These are phyloP conservation scores for Liquidambar formosana DNA, from an alignment of 164 flowering plant species.

Conservation along the genomic window DNA sequence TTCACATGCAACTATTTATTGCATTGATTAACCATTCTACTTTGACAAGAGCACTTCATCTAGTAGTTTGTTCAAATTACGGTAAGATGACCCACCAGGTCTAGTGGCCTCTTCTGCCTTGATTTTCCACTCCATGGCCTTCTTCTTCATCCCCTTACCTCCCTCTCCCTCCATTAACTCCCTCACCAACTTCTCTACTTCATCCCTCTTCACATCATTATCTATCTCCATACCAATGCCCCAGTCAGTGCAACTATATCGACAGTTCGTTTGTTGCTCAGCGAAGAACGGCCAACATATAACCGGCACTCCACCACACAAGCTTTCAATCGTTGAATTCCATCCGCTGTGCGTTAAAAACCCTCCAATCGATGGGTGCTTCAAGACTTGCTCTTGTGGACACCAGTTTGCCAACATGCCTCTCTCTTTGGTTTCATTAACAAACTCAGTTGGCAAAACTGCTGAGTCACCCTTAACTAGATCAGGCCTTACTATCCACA, in stretches of 20 bases:
- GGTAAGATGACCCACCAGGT: slow-evolving; percentile 19
- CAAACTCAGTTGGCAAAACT: slow-evolving; percentile 10
- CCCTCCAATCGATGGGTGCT: slow-evolving; percentile 35
- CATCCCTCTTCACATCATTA: slow-evolving; percentile 20
- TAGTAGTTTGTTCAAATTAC: slow-evolving; percentile 21
- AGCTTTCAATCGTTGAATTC: slow-evolving; percentile 34
- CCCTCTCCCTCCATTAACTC: slow-evolving; percentile 23
- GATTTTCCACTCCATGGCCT: slow-evolving; percentile 15
- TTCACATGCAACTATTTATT: no score
- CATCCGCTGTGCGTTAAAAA: slow-evolving; percentile 43
- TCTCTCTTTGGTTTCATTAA: slow-evolving; percentile 15
- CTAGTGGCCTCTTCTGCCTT: slow-evolving; percentile 11
- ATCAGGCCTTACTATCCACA: slow-evolving; percentile 28
- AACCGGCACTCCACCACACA: slow-evolving; percentile 29
- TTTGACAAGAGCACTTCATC: slow-evolving; percentile 13
- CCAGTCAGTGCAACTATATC: slow-evolving; percentile 22
- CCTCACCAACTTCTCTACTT: slow-evolving; percentile 23
- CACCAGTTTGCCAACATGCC: slow-evolving; percentile 32
- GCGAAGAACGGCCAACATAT: slow-evolving; percentile 37
- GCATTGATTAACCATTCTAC: no score
- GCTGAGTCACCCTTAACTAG: slow-evolving; percentile 11
- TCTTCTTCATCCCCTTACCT: slow-evolving; percentile 25
- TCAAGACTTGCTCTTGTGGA: slow-evolving; percentile 37
- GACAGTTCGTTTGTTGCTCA: slow-evolving; percentile 27
- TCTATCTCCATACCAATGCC: slow-evolving; percentile 30